These are phyloP conservation scores for Crassisporium funariophilum DNA, from an alignment of 768 basidiomycete species.

Conservation along the genomic window DNA sequence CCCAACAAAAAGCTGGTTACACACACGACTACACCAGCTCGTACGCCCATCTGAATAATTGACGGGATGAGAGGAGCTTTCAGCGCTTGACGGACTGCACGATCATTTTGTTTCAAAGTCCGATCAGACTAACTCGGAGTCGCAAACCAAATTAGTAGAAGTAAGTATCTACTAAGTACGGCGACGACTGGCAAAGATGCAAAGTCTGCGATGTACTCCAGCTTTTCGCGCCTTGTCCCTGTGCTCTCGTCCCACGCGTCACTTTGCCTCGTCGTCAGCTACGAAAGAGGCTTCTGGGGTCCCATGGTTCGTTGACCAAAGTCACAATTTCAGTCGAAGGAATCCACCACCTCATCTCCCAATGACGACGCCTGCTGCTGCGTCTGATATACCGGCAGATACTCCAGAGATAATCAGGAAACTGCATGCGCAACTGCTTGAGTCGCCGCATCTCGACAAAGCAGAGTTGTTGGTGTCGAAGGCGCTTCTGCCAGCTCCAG, in stretches of 20 bases:
- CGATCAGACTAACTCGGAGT: constrained; percentile 16
- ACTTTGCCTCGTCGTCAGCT: constrained; percentile 4
- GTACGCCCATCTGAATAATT: constrained; percentile 58
- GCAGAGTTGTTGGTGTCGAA: constrained; percentile 55
- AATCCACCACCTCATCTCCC: constrained; percentile 24
- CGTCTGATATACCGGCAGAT: constrained; percentile 50
- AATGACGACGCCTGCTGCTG: constrained; percentile 16
- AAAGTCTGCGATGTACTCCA: constrained; percentile 5
- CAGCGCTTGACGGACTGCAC: constrained; percentile 1
- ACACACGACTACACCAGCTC: constrained; percentile 74
- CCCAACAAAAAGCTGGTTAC: constrained; percentile 82
- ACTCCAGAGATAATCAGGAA: constrained; percentile 53
- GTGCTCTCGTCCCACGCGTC: no score
- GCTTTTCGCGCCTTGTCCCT: no score
- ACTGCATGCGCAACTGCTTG: constrained; percentile 57
- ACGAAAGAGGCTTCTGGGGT: constrained; percentile 1
- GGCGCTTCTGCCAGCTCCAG: constrained; percentile 50
- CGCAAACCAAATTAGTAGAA: no score
- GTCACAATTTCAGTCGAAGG: no score
- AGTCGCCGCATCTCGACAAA: constrained; percentile 72
- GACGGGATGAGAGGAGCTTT: constrained; percentile 5
- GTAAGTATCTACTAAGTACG: no score
- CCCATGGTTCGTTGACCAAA: constrained; percentile 68
- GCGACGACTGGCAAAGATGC: constrained; percentile 13
- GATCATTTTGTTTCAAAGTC: constrained; percentile 23